Base-by-base conservation (phyloP, 1,139 yeast species). In the Torulaspora globosa region DNA sequence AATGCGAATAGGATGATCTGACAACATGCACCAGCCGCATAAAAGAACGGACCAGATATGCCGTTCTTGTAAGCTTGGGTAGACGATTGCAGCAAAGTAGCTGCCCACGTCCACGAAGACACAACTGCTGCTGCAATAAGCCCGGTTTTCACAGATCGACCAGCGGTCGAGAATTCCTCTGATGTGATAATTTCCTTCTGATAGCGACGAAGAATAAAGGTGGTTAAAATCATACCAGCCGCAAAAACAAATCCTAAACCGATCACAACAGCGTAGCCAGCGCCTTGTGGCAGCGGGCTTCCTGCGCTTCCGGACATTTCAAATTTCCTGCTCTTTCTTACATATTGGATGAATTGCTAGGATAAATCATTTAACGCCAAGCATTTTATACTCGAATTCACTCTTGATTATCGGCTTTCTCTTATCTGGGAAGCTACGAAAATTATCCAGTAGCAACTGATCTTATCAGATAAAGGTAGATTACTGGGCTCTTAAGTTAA, bases 81-180 rank as follows among this genome's bases (percentile, higher is more conserved):
- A 1, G 90, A 79, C 1, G 89, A 81, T 28, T 85, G 84, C 28
- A 86, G 73, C 39, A 87, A 69, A 1, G 95, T 86, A 1, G 95
- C 92, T 37, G 92, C 89, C 96, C 96, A 88, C 4, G 96, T 88
- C 96, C 96, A 89, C 9, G 92, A 82, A 18, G 89, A 80, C 7
- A 87, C 95, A 32, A 88, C 95, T 6, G 95, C 95, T 6, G 94
- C 81, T 9, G 92, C 81, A 52, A 87, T 84, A 53, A 88, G 70
- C 38, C 90, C 92, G 1, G 89, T 80, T 54, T 83, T 84, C 36
- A 88, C 94, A 3, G 85, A 73, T 65, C 96, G 75, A 51, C 94
- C 95, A 27, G 96, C 95, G 9, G 95, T 86, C 10, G 89, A 79
- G 58, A 88, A 87, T 61, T 86, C 95, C 70, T 88, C 96, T 1